Base-by-base conservation (phyloP, 192 early-diverging fungal species). In the Helicostylum pulchrum region DNA sequence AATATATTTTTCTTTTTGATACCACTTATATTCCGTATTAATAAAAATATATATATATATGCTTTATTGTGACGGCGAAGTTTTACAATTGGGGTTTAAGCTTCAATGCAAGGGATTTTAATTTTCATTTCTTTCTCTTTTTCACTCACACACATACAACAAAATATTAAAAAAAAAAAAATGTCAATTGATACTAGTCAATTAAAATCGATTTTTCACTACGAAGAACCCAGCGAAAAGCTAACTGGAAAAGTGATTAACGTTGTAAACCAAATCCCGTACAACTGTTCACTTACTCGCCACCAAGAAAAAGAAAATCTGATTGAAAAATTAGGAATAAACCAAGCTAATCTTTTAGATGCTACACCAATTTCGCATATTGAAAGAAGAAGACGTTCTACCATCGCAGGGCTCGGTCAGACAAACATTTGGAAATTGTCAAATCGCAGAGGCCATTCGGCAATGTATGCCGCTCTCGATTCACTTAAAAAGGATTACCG, bases 381-480 rank as follows among this genome's bases (percentile, higher is more conserved):
- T 0, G 67, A 47, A 17, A 36, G 68, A 17, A 60, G 68, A 23
- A 60, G 68, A 23, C 53, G 53, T 7, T 70, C 68, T 12, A 70
- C 61, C 8, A 12, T 64, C 4, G 50, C 45, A 4, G 32, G 42
- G 6, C 43, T 70, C 12, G 61, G 61, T 3, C 19, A 70, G 49
- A 57, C 68, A 17, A 39, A 21, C 15, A 56, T 57, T 45, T 80
- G 67, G 71, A 31, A 30, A 8, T 20, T 73, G 6, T 39, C 52
- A 47, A 78, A 76, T 26, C 77, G 92, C 45, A 67, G 86, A 12
- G 93, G 92, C 19, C 95, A 95, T 67, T 92, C 93, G 9, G 93
- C 95, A 36, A 88, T 96, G 80, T 93, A 90, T 70, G 84, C 93
- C 4, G 96, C 91, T 54, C 84, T 95, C 50, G 77, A 77, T 23